phyloP scores from a whole-genome alignment of 2,329 filamentous ascomycete genomes.

The Penicillium nordicum region DNA sequence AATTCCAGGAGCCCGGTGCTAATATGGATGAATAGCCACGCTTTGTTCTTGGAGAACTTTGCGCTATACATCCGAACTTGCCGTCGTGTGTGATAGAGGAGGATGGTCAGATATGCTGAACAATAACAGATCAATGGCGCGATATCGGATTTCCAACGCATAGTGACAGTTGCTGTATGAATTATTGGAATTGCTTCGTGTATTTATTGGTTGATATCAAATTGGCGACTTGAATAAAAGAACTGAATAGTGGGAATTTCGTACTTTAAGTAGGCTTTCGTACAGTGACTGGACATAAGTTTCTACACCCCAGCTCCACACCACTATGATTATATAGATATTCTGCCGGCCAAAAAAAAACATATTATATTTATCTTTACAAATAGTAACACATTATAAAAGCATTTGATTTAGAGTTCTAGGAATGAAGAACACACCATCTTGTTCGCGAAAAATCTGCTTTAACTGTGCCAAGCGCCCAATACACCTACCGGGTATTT shows the following conservation, averaged over 20 bases:
- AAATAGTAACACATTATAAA: too few species aligned
- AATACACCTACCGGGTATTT: too few species aligned
- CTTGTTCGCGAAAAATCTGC: too few species aligned
- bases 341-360: too few species aligned
- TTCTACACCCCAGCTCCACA: too few species aligned
- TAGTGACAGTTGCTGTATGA: not conserved
- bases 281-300: too few species aligned
- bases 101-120: not conserved
- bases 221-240: not conserved
- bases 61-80: not conserved
- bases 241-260: not conserved
- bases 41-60: not conserved
- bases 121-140: not conserved
- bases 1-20: not conserved
- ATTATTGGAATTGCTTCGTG: not conserved
- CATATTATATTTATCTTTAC: too few species aligned
- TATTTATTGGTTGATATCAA: not conserved
- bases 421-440: too few species aligned
- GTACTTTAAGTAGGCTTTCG: not conserved
- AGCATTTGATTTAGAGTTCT: too few species aligned
- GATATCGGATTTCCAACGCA: not conserved
- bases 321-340: too few species aligned
- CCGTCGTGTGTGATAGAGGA: not conserved
- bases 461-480: too few species aligned
- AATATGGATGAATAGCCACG: not conserved